These are phyloP conservation scores for Picochlorum sp. DNA, from an alignment of 139 green algal genomes.

Conservation along the genomic window DNA sequence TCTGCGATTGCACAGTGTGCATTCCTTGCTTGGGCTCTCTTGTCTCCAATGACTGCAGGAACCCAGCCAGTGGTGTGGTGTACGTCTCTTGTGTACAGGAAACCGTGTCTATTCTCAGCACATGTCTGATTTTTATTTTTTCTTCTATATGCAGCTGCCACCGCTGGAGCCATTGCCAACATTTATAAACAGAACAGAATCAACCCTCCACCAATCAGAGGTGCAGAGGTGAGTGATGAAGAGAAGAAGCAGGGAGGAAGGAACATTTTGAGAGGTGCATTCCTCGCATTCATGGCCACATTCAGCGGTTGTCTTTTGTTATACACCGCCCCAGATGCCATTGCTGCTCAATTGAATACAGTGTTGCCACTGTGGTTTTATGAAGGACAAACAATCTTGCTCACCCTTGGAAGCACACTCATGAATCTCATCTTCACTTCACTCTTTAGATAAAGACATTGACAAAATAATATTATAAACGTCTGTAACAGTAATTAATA, in stretches of 20 bases:
- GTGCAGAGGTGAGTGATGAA: conserved; percentile 15
- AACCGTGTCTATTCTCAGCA: background rate
- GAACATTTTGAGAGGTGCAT: conserved; percentile 41
- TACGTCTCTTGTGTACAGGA: conserved; percentile 11
- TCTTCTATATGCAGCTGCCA: conserved; percentile 19
- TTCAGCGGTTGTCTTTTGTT: conserved; percentile 36
- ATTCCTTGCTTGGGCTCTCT: conserved; percentile 33
- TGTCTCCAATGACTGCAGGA: conserved; percentile 26
- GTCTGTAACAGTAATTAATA: background rate
- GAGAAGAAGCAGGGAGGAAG: conserved; percentile 37
- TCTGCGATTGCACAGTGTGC: conserved; percentile 21
- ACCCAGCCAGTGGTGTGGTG: conserved; percentile 42
- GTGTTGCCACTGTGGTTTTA: conserved; percentile 50
- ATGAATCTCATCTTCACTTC: conserved; percentile 22
- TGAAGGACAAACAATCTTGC: conserved; percentile 26
- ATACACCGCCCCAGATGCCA: conserved; percentile 38
- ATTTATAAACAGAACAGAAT: conserved; percentile 46
- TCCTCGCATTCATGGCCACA: conserved; percentile 46
- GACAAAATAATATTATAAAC: background rate
- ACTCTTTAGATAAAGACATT: background rate
- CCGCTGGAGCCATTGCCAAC: conserved; percentile 27
- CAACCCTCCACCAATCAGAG: conserved; percentile 22
- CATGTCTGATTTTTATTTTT: background rate
- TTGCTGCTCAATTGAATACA: conserved; percentile 19
- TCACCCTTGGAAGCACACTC: conserved; percentile 18